Base-by-base conservation (phyloP, 371 early-diverging fungal genomes). In the Dichotomocladium elegans region DNA sequence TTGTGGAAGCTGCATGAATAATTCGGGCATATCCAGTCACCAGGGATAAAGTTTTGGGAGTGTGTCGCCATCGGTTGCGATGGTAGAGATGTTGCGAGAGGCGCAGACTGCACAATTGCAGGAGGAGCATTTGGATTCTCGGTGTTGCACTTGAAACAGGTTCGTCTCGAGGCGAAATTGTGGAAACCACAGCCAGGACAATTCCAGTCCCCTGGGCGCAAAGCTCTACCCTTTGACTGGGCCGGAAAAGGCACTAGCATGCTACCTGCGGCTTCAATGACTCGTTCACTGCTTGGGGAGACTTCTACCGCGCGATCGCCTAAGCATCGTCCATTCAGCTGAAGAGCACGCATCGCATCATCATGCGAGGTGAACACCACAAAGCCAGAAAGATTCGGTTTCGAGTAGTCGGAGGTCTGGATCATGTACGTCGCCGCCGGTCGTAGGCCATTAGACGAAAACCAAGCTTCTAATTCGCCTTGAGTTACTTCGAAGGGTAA, bases 151-250 rank as follows among this genome's bases (percentile, higher is more conserved):
- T 87, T 85, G 60, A 81, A 76, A 62, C 92, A 91, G 3, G 65
- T 67, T 17, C 77, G 64, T 15, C 91, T 61, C 4, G 82, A 81
- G 5, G 90, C 86, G 63, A 87, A 91, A 64, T 91, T 91, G 58
- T 86, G 83, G 53, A 85, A 85, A 24, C 74, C 73, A 60, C 92
- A 91, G 35, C 74, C 73, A 50, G 79, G 70, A 58, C 91, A 91
- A 19, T 83, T 70, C 91, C 91, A 91, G 53, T 89, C 91, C 1
- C 89, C 89, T 9, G 87, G 85, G 12, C 85, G 76, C 6, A 41
- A 12, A 4, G 61, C 53, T 19, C 72, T 65, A 6, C 61, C 60
- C 45, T 73, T 77, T 34, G 70, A 55, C 52, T 74, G 72, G n/a
- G 70, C 41, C n/a, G 85, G 84, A 59, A 87, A 86, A 5, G 82